Evolutionary conservation across 306 rosid genomes (phyloP).

Genomic region (Pueraria montana): DNA sequence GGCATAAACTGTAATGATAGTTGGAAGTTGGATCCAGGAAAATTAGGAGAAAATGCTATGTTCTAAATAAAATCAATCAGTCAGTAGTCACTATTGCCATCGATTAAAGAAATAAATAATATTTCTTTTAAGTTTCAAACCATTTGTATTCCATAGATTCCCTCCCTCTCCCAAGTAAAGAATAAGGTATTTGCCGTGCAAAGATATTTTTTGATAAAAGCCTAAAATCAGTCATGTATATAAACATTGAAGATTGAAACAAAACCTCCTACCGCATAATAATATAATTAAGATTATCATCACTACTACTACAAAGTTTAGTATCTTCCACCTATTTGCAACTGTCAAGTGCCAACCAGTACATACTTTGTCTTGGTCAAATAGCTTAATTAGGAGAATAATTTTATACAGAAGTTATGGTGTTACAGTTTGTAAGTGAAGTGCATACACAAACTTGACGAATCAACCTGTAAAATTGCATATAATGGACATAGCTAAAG

Average conservation of each 20-base stretch:
- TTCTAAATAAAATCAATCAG: neutral
- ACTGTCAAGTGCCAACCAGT: neutral
- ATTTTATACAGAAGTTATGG: neutral
- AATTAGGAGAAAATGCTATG: slow-evolving; percentile 4
- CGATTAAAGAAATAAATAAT: no score
- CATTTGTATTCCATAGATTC: slow-evolving; percentile 14
- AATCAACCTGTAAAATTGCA: slow-evolving; percentile 20
- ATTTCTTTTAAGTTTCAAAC: slow-evolving; percentile 18
- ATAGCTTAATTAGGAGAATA: slow-evolving; percentile 15
- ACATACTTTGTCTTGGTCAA: slow-evolving; percentile 4
- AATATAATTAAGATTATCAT: slow-evolving; percentile 1
- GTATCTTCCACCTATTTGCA: slow-evolving; percentile 26
- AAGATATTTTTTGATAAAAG: slow-evolving; percentile 7
- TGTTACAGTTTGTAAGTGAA: neutral
- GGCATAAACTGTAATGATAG: neutral
- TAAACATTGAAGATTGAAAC: slow-evolving; percentile 9
- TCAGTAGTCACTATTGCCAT: no score
- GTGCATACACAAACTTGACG: neutral
- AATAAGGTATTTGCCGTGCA: neutral
- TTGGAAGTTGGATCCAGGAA: slow-evolving; percentile 29
- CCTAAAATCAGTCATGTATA: neutral
- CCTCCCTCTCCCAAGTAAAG: neutral
- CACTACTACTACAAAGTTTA: neutral
- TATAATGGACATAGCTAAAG: slow-evolving; percentile 2
- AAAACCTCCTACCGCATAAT: slow-evolving; percentile 8